Evolutionary conservation across 345 rosid genomes (phyloP).

Genomic region (Psidium friedrichsthalianum): DNA sequence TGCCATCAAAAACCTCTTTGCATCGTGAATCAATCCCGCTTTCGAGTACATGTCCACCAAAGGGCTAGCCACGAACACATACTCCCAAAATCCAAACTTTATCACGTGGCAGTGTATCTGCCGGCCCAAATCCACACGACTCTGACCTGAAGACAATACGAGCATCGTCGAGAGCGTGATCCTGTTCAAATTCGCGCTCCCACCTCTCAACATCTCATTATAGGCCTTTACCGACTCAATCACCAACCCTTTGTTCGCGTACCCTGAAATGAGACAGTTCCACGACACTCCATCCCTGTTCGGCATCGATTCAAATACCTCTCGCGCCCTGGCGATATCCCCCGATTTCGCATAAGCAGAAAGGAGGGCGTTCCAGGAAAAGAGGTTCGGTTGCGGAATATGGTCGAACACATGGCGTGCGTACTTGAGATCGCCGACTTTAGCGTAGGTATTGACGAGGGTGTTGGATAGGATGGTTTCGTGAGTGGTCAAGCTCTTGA

Average conservation of each 20-base stretch:
- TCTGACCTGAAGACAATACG: slow-evolving; percentile 35
- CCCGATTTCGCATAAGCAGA: slow-evolving; percentile 70
- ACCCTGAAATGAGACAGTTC: slow-evolving; percentile 76
- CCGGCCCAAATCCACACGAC: slow-evolving; percentile 37
- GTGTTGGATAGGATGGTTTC: slow-evolving; percentile 51
- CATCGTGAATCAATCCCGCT: slow-evolving; percentile 43
- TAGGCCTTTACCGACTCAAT: slow-evolving; percentile 43
- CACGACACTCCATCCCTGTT: slow-evolving; percentile 62
- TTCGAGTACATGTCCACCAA: slow-evolving; percentile 82
- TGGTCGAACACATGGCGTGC: slow-evolving; percentile 62
- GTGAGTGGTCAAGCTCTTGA: slow-evolving; percentile 31
- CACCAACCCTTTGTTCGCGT: slow-evolving; percentile 33
- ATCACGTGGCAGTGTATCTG: slow-evolving; percentile 71
- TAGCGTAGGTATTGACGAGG: slow-evolving; percentile 29
- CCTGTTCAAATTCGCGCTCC: slow-evolving; percentile 36
- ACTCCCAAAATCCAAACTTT: slow-evolving; percentile 53
- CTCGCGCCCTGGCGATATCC: slow-evolving; percentile 31
- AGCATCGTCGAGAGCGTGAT: slow-evolving; percentile 74
- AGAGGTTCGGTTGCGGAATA: slow-evolving; percentile 45
- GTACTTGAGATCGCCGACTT: slow-evolving; percentile 26
- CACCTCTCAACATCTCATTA: slow-evolving; percentile 56
- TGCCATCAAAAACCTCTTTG: slow-evolving; percentile 46
- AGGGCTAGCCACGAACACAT: slow-evolving; percentile 59
- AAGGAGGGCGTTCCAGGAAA: slow-evolving; percentile 83
- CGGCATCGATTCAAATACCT: slow-evolving; percentile 46